phyloP scores from a whole-genome alignment of 129 eudicot species.

The Flaveria brownii region DNA sequence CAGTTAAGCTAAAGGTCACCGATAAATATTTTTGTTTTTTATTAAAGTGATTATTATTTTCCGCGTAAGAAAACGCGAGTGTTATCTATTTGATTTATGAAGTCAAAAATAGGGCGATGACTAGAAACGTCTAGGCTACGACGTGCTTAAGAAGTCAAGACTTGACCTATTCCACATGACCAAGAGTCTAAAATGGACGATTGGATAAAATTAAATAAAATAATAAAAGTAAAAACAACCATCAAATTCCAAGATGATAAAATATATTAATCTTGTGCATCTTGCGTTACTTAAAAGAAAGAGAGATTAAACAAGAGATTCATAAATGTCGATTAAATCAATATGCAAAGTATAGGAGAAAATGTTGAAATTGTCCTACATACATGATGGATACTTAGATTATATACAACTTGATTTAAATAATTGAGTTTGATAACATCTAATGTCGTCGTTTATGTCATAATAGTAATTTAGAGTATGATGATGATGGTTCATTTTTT shows the following conservation, averaged over 20 bases:
- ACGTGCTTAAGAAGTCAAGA: neutral
- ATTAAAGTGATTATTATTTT: neutral
- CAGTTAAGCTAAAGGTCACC: too few species aligned
- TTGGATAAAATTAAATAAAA: neutral
- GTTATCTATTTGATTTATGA: neutral
- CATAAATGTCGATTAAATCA: neutral
- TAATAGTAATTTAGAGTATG: neutral
- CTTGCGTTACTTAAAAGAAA: neutral
- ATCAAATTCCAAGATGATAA: neutral
- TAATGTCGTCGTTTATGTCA: neutral
- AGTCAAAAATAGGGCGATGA: conserved; percentile 13
- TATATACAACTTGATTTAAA: neutral
- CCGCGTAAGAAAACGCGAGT: neutral
- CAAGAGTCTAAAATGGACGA: conserved; percentile 9
- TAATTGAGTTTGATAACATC: neutral
- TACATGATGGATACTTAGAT: neutral
- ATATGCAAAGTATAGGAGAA: neutral
- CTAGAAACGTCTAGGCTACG: conserved; percentile 3
- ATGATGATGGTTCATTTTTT: too few species aligned
- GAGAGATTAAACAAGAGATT: neutral
- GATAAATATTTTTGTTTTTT: neutral
- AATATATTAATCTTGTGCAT: too few species aligned
- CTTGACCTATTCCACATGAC: conserved; percentile 13
- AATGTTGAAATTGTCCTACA: neutral
- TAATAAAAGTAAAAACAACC: neutral